Evolutionary conservation across 2,329 filamentous ascomycete species (phyloP).

Genomic region (Lasiodiplodia theobromae): DNA sequence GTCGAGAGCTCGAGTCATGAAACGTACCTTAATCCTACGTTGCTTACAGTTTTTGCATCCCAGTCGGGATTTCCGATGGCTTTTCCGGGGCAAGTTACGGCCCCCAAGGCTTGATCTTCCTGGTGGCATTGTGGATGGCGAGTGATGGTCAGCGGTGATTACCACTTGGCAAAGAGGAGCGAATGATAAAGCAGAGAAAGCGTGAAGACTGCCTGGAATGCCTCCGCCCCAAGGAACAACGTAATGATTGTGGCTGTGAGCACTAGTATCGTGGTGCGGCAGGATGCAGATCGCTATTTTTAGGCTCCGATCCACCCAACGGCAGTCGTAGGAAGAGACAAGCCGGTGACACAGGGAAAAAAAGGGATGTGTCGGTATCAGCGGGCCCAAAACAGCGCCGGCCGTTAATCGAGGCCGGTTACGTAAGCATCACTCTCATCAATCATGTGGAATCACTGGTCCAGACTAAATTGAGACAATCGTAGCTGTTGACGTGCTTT

Average conservation of each 20-base stretch:
- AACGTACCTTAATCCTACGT: conserved; percentile 18
- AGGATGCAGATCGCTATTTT: not conserved
- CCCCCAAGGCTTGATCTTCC: not conserved
- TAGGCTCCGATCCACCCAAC: not conserved
- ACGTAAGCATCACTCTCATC: no score
- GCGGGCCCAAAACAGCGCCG: no score
- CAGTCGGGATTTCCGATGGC: conserved; percentile 22
- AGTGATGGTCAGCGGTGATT: no score
- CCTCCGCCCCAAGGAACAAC: not conserved
- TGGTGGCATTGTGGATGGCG: not conserved
- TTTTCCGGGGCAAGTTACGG: not conserved
- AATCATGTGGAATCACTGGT: no score
- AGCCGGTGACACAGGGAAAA: no score
- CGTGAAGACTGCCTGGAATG: not conserved
- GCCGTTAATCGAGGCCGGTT: no score
- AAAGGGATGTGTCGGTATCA: no score
- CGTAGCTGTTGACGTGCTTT: no score
- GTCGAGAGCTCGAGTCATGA: not conserved
- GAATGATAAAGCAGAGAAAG: not conserved
- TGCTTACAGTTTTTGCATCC: conserved; percentile 20
- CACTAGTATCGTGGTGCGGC: not conserved
- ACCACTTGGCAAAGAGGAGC: no score
- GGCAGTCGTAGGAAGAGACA: no score
- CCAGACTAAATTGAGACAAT: no score
- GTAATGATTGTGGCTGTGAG: not conserved